Base-by-base conservation (phyloP, 169 alveolate genomes). In the Eimeria sp. region DNA sequence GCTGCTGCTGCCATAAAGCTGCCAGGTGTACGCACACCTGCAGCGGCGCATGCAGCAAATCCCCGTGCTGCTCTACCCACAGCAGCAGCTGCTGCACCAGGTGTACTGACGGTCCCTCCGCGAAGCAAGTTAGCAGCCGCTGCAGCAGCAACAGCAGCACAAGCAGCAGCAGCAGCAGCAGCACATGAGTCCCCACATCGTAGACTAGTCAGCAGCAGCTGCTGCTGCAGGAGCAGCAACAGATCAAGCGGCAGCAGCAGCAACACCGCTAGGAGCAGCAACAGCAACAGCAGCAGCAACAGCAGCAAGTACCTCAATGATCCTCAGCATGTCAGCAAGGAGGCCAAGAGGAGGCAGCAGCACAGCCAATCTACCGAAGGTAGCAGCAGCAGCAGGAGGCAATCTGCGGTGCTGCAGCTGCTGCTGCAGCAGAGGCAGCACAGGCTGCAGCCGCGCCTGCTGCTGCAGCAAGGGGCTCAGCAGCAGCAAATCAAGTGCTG, bases 361-460 rank as follows among this genome's bases (percentile, higher is more conserved):
- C 92, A 84, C 92, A 20, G 92, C 76, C 5, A 84, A 25, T 27
- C 76, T 49, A 20, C 92, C 92, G 34, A 84, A 61, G 61, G 78
- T 34, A 47, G 57, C 27, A 30, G 92, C 73, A 58, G 61, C 78
- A 47, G 92, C 92, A 47, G 92, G 40, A 11, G 61, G 7, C 92
- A 78, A 84, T n/a, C 80, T 10, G 27, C 61, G 80, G 80, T 61
- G 92, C 80, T 84, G 92, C 80, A 34, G 92, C 80, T 30, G 92
- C 92, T 67, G 92, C 92, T 30, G 92, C 92, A n/a, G 92, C 92
- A 84, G 92, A 58, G 92, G 92, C 58, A 84, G 80, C 80, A 84
- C 78, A 22, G 58, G 92, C 92, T 84, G 92, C 54, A 84, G 40
- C 27, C 76, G 92, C 30, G 92, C 92, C 58, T 84, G 92, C 78